Base-by-base conservation (phyloP, 352 stramenopile species). In the Phytopythium aichiense region DNA sequence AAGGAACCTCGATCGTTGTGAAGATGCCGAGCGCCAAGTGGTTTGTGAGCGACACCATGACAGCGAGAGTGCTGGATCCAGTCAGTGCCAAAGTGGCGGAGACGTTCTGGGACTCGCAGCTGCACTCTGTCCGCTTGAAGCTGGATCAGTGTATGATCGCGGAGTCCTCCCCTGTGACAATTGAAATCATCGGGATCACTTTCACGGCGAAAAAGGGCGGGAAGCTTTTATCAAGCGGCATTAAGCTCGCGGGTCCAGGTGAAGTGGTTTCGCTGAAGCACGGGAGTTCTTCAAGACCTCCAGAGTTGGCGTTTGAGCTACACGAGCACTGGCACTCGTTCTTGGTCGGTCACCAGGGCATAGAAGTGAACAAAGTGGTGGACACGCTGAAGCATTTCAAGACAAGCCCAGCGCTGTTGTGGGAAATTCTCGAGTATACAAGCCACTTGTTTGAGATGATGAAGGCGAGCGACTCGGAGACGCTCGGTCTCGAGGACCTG, bases 251-350 rank as follows among this genome's bases (percentile, higher is more conserved):
- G 20, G 78, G 78, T 2, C 76, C 74, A 20, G 68, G 76, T 40
- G 78, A 86, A 63, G 58, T 88, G 18, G 67, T 73, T 2, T 66
- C 61, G 18, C 35, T 81, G 12, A 63, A 73, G 15, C n/a, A 56
- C 0, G 74, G 67, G 1, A 60, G 69, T 54, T 49, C 30, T 8
- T 13, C 13, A 7, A 68, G 50, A 7, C 35, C 72, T 8, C 66
- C 73, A 0, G 71, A 77, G 30, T 68, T 86, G 52, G 62, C 74
- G 48, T 68, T 88, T 50, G 68, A 76, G 28, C 65, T 85, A 0
- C 70, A 86, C 33, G 74, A 88, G 9, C 71, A 86, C 37, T 86
- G 76, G 78, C 69, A 84, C 23, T 84, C 73, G 9, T 84, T 82
- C 45, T 51, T 88, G n/a, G 68, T 76, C 6, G 73, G 69, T 0